phyloP scores from a whole-genome alignment of 352 stramenopile species.

The Phytophthora ohioensis region DNA sequence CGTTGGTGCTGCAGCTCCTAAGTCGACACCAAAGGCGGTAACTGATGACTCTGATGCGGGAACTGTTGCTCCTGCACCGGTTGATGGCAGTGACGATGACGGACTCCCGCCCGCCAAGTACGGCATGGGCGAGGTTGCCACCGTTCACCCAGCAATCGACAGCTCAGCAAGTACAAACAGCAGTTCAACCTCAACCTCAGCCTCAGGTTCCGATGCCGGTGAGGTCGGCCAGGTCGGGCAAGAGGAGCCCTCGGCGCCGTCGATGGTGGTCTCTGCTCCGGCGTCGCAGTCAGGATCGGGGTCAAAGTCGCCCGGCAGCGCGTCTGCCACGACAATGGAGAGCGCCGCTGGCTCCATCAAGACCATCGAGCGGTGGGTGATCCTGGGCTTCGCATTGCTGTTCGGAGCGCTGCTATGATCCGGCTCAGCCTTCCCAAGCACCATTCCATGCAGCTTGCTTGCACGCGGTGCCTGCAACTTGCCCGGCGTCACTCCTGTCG shows the following conservation, averaged over 20 bases:
- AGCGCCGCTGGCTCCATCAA: slow-evolving; percentile 23
- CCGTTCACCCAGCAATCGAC: slow-evolving; percentile 19
- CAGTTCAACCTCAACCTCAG: slow-evolving; percentile 11
- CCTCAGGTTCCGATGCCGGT: slow-evolving; percentile 13
- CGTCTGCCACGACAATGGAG: slow-evolving; percentile 21
- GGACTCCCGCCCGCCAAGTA: slow-evolving; percentile 20
- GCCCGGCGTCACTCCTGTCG: too few relatives aligned
- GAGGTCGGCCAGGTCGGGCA: slow-evolving; percentile 21
- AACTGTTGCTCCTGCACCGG: slow-evolving; percentile 17
- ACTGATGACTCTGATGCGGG: slow-evolving; percentile 2
- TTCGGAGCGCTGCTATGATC: slow-evolving; percentile 28
- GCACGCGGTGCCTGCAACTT: neutral
- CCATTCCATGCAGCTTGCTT: slow-evolving; percentile 10
- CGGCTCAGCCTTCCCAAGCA: slow-evolving; percentile 6
- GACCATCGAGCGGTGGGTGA: slow-evolving; percentile 19
- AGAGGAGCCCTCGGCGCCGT: slow-evolving; percentile 20
- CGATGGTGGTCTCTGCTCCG: slow-evolving; percentile 1
- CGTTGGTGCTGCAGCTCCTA: slow-evolving; percentile 10
- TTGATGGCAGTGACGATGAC: slow-evolving; percentile 15
- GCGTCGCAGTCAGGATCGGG: slow-evolving; percentile 21
- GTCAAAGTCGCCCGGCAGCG: slow-evolving; percentile 4
- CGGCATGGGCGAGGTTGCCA: slow-evolving; percentile 6
- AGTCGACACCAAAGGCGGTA: neutral
- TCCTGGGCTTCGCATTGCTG: slow-evolving; percentile 29
- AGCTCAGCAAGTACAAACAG: slow-evolving; percentile 21